Evolutionary conservation across 768 basidiomycete species (phyloP).

Genomic region (Hemileccinum impolitum): DNA sequence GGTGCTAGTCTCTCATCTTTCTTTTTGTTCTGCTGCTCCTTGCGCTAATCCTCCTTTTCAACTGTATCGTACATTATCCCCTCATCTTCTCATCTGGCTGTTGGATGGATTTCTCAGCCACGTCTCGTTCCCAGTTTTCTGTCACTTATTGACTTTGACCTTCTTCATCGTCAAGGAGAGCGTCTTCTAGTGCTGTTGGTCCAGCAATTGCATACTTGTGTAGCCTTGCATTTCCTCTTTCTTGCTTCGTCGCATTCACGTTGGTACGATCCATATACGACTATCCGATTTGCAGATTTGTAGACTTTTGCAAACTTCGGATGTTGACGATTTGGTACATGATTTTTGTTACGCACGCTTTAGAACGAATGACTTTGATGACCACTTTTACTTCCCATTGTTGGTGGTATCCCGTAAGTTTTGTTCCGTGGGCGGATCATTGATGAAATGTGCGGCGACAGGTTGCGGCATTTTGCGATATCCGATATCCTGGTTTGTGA

Average conservation of each 20-base stretch:
- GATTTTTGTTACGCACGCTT: slow-evolving; percentile 22
- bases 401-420: neutral
- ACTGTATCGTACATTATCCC: slow-evolving; percentile 31
- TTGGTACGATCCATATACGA: slow-evolving; percentile 15
- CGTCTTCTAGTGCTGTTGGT: slow-evolving; percentile 28
- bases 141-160: slow-evolving; percentile 36
- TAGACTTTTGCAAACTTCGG: slow-evolving; percentile 30
- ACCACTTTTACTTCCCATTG: slow-evolving; percentile 8
- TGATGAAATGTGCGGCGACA: too few relatives aligned
- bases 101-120: slow-evolving; percentile 32
- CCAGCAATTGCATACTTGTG: slow-evolving; percentile 28
- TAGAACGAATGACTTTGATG: slow-evolving; percentile 26
- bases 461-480: too few relatives aligned
- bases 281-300: slow-evolving; percentile 24
- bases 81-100: slow-evolving; percentile 27
- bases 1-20: slow-evolving; percentile 10
- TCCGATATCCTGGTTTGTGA: too few relatives aligned
- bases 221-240: slow-evolving; percentile 34
- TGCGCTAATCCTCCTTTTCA: slow-evolving; percentile 28
- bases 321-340: slow-evolving; percentile 21
- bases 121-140: slow-evolving; percentile 15
- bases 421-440: too few relatives aligned
- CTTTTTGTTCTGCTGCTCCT: slow-evolving; percentile 27
- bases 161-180: slow-evolving; percentile 35
- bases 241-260: slow-evolving; percentile 13